phyloP scores from a whole-genome alignment of 202 grass and related monocot species.

The Panicum hallii region DNA sequence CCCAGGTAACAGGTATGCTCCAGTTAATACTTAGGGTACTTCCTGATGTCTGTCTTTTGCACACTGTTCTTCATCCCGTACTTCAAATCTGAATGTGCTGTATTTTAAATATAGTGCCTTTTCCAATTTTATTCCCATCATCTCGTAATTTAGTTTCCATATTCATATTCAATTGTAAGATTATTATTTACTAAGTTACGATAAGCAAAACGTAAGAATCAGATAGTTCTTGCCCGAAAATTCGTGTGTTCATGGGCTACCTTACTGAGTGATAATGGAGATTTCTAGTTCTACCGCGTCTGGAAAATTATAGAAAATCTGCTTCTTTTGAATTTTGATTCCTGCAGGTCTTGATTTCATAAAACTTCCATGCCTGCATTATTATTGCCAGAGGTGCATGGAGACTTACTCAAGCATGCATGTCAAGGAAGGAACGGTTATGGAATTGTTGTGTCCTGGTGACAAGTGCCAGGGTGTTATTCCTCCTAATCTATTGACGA shows the following conservation, averaged over 20 bases:
- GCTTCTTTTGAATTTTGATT: conserved; percentile 27
- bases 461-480: conserved; percentile 51
- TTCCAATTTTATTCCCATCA: neutral
- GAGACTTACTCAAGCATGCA: conserved; percentile 81
- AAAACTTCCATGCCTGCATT: conserved; percentile 73
- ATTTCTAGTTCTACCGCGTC: neutral
- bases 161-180: conserved; percentile 1
- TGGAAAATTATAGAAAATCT: neutral
- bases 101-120: neutral
- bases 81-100: neutral
- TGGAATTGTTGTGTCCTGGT: conserved; percentile 70
- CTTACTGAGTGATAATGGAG: neutral
- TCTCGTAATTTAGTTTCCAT: neutral
- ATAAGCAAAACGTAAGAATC: neutral
- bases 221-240: neutral
- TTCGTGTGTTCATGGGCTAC: neutral
- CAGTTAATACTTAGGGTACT: neutral
- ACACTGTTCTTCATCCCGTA: neutral
- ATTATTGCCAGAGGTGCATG: conserved; percentile 72
- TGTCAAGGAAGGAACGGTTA: conserved; percentile 76
- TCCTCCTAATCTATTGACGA: conserved; percentile 70
- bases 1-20: conserved; percentile 50
- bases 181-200: conserved; percentile 15
- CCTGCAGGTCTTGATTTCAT: conserved; percentile 62
- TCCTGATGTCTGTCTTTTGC: neutral